phyloP scores from a whole-genome alignment of 257 asterid genomes.

The Solanum pinnatisectum region DNA sequence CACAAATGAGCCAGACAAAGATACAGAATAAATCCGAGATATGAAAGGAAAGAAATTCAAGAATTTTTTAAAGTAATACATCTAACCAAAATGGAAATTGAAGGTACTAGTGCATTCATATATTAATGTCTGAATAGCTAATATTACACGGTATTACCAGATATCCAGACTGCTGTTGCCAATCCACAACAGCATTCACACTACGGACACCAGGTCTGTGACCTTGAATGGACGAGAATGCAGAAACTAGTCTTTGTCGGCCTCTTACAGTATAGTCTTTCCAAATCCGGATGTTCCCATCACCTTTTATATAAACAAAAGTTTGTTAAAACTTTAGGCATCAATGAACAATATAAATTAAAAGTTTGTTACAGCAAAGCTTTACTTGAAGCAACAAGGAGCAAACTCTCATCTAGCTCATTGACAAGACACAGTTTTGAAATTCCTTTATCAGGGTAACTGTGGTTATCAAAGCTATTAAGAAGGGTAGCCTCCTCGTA shows the following conservation, averaged over 20 bases:
- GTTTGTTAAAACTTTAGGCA: neutral
- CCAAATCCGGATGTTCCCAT: conserved; percentile 92
- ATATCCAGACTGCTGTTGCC: conserved; percentile 99
- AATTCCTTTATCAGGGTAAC: conserved; percentile 80
- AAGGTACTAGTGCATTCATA: neutral
- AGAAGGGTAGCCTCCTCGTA: conserved; percentile 80
- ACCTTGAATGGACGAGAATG: conserved; percentile 83
- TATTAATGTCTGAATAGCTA: neutral
- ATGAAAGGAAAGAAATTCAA: neutral
- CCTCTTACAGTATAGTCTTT: conserved; percentile 71
- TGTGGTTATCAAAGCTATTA: conserved; percentile 83
- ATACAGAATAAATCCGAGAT: neutral
- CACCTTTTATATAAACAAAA: conserved; percentile 37
- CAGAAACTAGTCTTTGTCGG: conserved; percentile 78
- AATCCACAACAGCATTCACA: conserved; percentile 93
- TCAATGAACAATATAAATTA: neutral
- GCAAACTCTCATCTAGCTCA: conserved; percentile 87
- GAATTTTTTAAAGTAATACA: neutral
- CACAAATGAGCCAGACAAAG: neutral
- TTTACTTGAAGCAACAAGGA: conserved; percentile 97
- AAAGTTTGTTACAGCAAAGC: neutral
- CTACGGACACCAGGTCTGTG: conserved; percentile 79
- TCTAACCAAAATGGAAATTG: neutral
- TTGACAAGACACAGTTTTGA: conserved; percentile 90
- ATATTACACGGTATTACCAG: conserved; percentile 16